Evolutionary conservation across 306 rosid species (phyloP).

Genomic region (Carpinus fangiana): DNA sequence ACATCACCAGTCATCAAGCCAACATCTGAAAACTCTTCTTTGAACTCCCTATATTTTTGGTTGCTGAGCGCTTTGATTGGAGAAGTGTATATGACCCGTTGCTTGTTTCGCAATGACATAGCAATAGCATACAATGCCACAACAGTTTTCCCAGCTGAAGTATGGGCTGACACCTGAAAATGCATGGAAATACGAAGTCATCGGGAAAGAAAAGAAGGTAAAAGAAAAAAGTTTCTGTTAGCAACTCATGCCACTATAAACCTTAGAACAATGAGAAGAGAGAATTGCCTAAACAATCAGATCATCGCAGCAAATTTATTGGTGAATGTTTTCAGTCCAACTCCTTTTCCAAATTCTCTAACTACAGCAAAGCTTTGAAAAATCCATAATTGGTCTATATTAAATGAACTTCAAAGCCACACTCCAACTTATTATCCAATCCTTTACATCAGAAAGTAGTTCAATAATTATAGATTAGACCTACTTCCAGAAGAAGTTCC

Average conservation of each 20-base stretch:
- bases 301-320: neutral
- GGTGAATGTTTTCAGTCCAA: neutral
- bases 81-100: constrained; percentile 89
- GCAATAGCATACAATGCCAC: constrained; percentile 94
- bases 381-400: neutral
- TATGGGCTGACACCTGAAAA: constrained; percentile 91
- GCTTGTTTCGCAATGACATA: constrained; percentile 75
- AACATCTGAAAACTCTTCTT: constrained; percentile 91
- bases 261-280: neutral
- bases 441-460: neutral
- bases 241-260: neutral
- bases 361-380: neutral
- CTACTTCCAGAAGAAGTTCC: neutral
- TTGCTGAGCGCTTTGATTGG: constrained; percentile 97
- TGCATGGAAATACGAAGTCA: neutral
- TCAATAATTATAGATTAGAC: neutral
- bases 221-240: neutral
- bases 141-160: constrained; percentile 95
- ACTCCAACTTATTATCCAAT: neutral
- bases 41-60: constrained; percentile 90
- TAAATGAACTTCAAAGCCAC: neutral
- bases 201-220: neutral
- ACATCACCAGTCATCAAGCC: constrained; percentile 99
- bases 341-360: neutral
- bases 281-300: neutral